phyloP scores from a whole-genome alignment of 2,329 filamentous ascomycete genomes.

The Talaromyces sp. region DNA sequence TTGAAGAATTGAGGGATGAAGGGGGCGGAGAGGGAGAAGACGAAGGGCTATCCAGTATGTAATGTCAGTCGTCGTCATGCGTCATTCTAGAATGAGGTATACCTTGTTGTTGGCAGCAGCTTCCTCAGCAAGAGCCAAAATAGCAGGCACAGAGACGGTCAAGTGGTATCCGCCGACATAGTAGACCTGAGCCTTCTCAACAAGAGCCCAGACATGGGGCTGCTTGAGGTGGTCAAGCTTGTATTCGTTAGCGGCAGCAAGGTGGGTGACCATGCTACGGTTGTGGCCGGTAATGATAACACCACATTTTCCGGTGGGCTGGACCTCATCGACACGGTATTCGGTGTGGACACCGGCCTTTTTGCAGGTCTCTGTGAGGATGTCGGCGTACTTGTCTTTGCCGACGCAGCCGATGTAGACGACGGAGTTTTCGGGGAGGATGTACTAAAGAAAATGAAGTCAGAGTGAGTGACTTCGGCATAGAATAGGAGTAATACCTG shows the following conservation, averaged over 20 bases:
- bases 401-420: slow-evolving; percentile 93
- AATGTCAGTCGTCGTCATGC: background rate
- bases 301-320: slow-evolving; percentile 89
- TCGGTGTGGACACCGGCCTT: slow-evolving; percentile 87
- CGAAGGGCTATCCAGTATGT: slow-evolving; percentile 59
- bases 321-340: slow-evolving; percentile 84
- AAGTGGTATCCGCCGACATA: slow-evolving; percentile 97
- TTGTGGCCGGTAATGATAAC: slow-evolving; percentile 97
- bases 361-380: slow-evolving; percentile 80
- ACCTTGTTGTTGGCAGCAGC: slow-evolving; percentile 86
- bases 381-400: slow-evolving; percentile 91
- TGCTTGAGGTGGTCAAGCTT: slow-evolving; percentile 89
- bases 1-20: slow-evolving; percentile 99
- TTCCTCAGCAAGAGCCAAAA: slow-evolving; percentile 85
- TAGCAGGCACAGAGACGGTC: slow-evolving; percentile 89
- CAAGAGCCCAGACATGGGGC: slow-evolving; percentile 86
- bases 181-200: slow-evolving; percentile 82
- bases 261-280: slow-evolving; percentile 90
- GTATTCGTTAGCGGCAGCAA: slow-evolving; percentile 96
- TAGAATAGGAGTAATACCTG: slow-evolving; percentile 52
- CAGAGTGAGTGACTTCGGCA: background rate
- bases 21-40: slow-evolving; percentile 88
- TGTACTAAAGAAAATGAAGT: slow-evolving; percentile 59
- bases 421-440: slow-evolving; percentile 83
- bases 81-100: no score